A percentile compares a stretch with the other conserved stretches of the same genome.
Conservation (phyloP, 2,329 filamentous ascomycete genomes). For the Calonectria crousiana region DNA sequence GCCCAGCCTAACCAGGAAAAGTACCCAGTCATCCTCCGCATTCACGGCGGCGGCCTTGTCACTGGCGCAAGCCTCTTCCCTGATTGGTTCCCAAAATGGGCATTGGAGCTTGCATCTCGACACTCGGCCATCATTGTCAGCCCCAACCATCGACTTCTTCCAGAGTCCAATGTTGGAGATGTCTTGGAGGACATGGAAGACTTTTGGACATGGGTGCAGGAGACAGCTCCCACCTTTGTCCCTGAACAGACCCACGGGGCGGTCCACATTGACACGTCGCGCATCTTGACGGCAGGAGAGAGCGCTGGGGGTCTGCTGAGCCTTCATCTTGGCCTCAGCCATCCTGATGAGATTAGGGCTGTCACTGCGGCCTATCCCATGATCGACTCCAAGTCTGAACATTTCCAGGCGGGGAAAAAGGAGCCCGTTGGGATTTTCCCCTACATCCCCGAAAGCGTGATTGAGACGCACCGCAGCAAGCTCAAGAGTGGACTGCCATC, state of each 20-base stretch:
- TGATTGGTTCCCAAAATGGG: slow-evolving; percentile 14
- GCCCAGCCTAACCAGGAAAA: background rate
- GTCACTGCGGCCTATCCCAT: slow-evolving; percentile 14
- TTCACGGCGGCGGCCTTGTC: slow-evolving; percentile 8
- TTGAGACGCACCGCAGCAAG: background rate
- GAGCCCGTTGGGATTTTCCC: background rate
- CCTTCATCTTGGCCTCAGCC: slow-evolving; percentile 6
- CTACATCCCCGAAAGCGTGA: background rate
- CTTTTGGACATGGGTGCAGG: slow-evolving; percentile 9
- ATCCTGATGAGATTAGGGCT: slow-evolving; percentile 4
- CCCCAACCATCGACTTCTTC: slow-evolving; percentile 3
- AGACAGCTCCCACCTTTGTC: background rate
- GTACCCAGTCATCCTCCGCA: background rate
- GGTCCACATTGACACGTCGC: slow-evolving; percentile 1
- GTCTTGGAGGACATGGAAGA: slow-evolving; percentile 14
- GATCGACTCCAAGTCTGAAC: background rate
- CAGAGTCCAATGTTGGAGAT: background rate
- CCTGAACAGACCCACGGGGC: background rate
- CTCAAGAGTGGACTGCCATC: background rate
- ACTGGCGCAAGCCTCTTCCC: background rate
- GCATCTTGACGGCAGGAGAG: slow-evolving; percentile 7
- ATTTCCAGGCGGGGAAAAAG: background rate
- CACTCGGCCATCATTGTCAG: slow-evolving; percentile 13
- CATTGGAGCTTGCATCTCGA: slow-evolving; percentile 7
- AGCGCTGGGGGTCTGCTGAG: slow-evolving; percentile 18